Conservation (phyloP, 305 asterid genomes). For the Fraxinus platypoda region DNA sequence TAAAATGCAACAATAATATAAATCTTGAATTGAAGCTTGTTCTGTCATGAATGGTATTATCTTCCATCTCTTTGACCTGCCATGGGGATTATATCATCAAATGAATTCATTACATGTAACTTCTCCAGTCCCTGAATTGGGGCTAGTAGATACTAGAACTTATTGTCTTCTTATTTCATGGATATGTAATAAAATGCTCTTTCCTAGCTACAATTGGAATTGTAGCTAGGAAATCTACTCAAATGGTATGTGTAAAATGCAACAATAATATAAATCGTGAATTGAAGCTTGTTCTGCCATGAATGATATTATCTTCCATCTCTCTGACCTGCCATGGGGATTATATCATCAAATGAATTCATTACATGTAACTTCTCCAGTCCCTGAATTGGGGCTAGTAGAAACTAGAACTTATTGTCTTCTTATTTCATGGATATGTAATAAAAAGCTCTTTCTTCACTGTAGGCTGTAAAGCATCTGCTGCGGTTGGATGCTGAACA, state of each 20-base stretch:
- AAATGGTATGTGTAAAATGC: background rate
- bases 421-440: constrained; percentile 10
- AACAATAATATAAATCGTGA: background rate
- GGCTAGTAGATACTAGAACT: too few relatives aligned
- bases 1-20: too few relatives aligned
- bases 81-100: background rate
- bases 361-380: background rate
- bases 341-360: background rate
- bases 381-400: background rate
- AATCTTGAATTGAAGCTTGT: background rate
- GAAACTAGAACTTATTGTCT: constrained; percentile 11
- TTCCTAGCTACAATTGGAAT: too few relatives aligned
- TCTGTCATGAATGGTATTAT: background rate
- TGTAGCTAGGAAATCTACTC: background rate
- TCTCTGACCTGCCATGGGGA: constrained; percentile 8
- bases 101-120: background rate
- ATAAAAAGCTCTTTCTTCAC: constrained; percentile 24
- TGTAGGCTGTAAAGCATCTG: constrained; percentile 81
- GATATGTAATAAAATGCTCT: constrained; percentile 19
- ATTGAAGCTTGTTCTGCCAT: constrained; percentile 8
- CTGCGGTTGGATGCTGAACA: constrained; percentile 66
- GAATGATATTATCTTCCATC: constrained; percentile 1
- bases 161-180: constrained; percentile 9
- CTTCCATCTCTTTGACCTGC: constrained; percentile 10
- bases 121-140: too few relatives aligned